phyloP scores from a whole-genome alignment of 768 basidiomycete species.

The Russula abietina region DNA sequence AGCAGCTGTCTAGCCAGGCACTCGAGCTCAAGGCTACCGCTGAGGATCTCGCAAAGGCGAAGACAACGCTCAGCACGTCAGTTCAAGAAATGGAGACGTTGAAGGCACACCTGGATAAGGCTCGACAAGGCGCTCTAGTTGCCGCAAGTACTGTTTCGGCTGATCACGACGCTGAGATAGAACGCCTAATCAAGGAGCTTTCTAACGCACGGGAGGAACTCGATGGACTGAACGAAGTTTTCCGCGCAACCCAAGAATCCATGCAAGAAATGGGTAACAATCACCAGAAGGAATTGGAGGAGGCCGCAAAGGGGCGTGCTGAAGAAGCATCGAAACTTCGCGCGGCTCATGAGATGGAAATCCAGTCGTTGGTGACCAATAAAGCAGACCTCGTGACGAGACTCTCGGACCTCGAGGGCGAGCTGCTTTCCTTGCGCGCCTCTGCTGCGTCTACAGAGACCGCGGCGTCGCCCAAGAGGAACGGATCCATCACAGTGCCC shows the following conservation, averaged over 20 bases:
- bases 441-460: constrained; percentile 41
- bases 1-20: constrained; percentile 53
- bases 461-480: constrained; percentile 47
- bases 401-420: constrained; percentile 74
- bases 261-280: constrained; percentile 64
- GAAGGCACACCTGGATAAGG: constrained; percentile 59
- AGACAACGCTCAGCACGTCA: constrained; percentile 48
- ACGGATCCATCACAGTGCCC: constrained; percentile 41
- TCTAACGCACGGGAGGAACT: constrained; percentile 64
- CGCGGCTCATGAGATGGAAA: constrained; percentile 54
- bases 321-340: constrained; percentile 65
- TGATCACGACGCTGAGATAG: constrained; percentile 50
- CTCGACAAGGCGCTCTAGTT: constrained; percentile 42
- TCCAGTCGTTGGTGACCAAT: constrained; percentile 47
- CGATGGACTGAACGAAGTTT: constrained; percentile 55
- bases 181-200: constrained; percentile 53
- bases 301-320: constrained; percentile 59
- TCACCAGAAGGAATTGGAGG: constrained; percentile 69
- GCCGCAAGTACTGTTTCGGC: constrained; percentile 32
- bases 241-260: constrained; percentile 63
- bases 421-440: constrained; percentile 60
- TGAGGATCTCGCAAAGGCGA: constrained; percentile 76
- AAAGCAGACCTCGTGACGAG: constrained; percentile 56
- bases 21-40: constrained; percentile 80
- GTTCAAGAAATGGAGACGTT: constrained; percentile 51